These are phyloP conservation scores for Microdochium bolleyi DNA, from an alignment of 2,329 filamentous ascomycete species.

Conservation along the genomic window DNA sequence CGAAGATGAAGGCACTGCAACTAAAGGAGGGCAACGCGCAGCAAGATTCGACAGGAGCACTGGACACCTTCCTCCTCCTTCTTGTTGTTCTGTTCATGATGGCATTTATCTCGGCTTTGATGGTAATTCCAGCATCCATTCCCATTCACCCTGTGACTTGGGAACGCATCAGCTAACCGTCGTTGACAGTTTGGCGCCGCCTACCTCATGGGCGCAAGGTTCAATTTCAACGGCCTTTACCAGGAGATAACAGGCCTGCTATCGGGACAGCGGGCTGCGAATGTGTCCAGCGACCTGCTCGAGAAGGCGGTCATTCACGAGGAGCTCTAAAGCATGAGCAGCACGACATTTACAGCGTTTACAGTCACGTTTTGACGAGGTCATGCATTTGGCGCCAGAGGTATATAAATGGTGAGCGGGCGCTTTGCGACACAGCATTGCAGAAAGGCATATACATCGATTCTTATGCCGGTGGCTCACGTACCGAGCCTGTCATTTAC, in stretches of 20 bases:
- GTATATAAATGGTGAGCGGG: neutral
- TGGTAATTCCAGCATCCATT: conserved; percentile 53
- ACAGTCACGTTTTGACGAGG: neutral
- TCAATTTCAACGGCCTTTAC: conserved; percentile 58
- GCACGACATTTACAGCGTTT: neutral
- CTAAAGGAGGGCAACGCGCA: conserved; percentile 27
- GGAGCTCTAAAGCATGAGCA: conserved; percentile 8
- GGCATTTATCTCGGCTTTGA: conserved; percentile 60
- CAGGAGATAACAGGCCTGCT: conserved; percentile 28
- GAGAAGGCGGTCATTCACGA: conserved; percentile 15
- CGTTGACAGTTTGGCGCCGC: conserved; percentile 60
- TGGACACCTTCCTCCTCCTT: conserved; percentile 60
- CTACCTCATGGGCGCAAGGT: conserved; percentile 73
- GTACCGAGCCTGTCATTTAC: neutral
- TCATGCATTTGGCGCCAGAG: neutral
- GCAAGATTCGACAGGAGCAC: conserved; percentile 39
- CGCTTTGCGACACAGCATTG: neutral
- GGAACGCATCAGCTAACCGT: neutral
- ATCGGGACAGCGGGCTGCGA: conserved; percentile 1
- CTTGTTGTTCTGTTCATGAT: conserved; percentile 61
- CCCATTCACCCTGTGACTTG: neutral
- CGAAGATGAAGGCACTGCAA: conserved; percentile 38
- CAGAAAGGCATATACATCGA: neutral
- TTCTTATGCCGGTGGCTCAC: neutral
- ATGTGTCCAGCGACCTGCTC: neutral